Base-by-base conservation (phyloP, 768 basidiomycete genomes). In the Dictyophora rubrovolvata region DNA sequence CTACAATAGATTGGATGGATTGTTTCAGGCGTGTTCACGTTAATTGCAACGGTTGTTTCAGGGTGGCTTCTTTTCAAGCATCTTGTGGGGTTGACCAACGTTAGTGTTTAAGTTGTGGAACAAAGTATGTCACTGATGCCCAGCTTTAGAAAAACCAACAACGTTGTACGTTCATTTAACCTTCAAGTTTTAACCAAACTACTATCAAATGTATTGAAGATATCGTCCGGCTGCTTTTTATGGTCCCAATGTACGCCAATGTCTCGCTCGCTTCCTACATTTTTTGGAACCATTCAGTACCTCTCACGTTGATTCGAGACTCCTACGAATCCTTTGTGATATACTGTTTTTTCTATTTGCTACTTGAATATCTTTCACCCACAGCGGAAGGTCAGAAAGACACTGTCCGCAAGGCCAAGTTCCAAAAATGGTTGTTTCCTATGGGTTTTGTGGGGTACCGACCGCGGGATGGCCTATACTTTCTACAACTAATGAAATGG, bases 1-100 rank as follows among this genome's bases (percentile, higher is more conserved):
- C 10, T 37, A 53, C 46, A 11, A 34, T 57, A 85, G 83, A 75
- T 85, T 60, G 87, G 87, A 0, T 88, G 86, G 86, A 77, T 87
- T 47, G 68, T 86, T 33, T 74, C 79, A 46, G 82, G 82, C 2
- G 72, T 76, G 60, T 83, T 87, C 67, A 77, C 84, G 1, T 42
- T 82, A 10, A 63, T 84, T 33, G 79, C 86, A 2, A 76, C 77
- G 5, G 67, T 74, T 18, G 72, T 74, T n/a, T 87, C 86, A 0
- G 75, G 80, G 61, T 89, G 87, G 87, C 75, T 89, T n/a, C 81
- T 90, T 51, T 72, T 74, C 68, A 84, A 84, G 67, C 87, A 90
- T 68, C 72, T 89, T 12, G 73, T 74, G 52, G 86, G 82, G 80
- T 89, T 87, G 65, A 85, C 83, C 16, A 81, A 83, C 65, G 84